Base-by-base conservation (phyloP, 2,329 filamentous ascomycete genomes). In the Alternaria triticimaculans region DNA sequence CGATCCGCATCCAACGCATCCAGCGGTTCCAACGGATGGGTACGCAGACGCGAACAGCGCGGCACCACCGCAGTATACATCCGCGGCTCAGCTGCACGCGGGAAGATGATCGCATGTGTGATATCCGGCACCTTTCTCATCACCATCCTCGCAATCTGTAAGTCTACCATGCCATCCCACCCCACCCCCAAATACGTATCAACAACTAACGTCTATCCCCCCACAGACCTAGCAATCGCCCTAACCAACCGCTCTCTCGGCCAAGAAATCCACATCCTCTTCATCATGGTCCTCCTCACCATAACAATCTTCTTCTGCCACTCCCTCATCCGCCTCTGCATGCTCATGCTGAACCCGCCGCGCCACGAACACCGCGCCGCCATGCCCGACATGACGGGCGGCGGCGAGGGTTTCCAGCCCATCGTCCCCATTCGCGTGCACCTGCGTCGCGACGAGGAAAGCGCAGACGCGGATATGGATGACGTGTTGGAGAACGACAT, bases 271-370 rank as follows among this genome's bases (percentile, higher is more conserved):
- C 92, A 93, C 72, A 88, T 96, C 63, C 84, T 96, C 57, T 86
- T 97, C 63, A 90, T 97, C 60, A 85, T 97, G 57, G 85, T 94
- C 67, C 90, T 96, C 61, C 81, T 96, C 55, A 83, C 90, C 56
- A 86, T 90, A 33, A 89, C 90, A 2, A 88, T 95, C 68, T 89
- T 96, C 80, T 96, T 97, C 84, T 91, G 89, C 73, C 92, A 96
- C 80, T 88, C 89, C 45, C 82, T 96, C 15, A 87, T 96, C 61
- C 89, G 92, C 18, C 84, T 96, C 5, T 90, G 88, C 78, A 86
- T 96, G 80, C 79, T 91, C 51, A 80, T 90, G 14, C 80, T 89
- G 58, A 85, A 84, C 37, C 84, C 84, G 5, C 69, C 68, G 3
- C 25, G 56, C 48, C 64, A 70, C 41, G 48, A 60, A 53, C 43